Percentiles rank a stretch among this genome's conserved stretches.
Conservation (phyloP, 2,329 filamentous ascomycete species). For the Talaromyces sp. region DNA sequence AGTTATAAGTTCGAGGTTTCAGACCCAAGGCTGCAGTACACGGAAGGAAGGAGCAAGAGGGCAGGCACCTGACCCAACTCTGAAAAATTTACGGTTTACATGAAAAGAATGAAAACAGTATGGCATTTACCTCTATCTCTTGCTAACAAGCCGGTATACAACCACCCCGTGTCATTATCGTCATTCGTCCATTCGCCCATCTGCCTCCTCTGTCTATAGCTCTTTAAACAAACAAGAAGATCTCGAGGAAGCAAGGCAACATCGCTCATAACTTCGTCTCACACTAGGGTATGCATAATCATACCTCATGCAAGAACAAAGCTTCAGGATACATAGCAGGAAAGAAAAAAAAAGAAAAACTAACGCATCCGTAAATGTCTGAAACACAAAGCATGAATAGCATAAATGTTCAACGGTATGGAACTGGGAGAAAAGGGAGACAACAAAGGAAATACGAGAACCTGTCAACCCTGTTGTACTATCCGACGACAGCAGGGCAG, state of each 20-base stretch:
- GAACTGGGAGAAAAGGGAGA: constrained; percentile 5
- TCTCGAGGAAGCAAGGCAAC: constrained; percentile 28
- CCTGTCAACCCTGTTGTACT: constrained; percentile 4
- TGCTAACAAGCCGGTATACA: constrained; percentile 29
- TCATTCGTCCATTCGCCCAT: constrained; percentile 28
- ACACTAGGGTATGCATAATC: constrained; percentile 35
- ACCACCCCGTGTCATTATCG: constrained; percentile 32
- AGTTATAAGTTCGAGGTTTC: neutral
- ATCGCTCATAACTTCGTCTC: constrained; percentile 38
- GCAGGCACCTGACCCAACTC: neutral
- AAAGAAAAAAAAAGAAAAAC: constrained; percentile 20
- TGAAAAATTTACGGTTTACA: neutral
- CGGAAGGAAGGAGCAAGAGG: constrained; percentile 8
- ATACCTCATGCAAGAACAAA: constrained; percentile 40
- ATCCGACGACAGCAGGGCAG: constrained; percentile 19
- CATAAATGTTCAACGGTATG: constrained; percentile 23
- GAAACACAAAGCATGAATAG: constrained; percentile 21
- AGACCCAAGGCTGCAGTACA: neutral
- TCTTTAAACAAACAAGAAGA: constrained; percentile 20
- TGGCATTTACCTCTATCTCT: constrained; percentile 38
- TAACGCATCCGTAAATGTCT: constrained; percentile 27
- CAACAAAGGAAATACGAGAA: constrained; percentile 15
- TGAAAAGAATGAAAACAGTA: constrained; percentile 20
- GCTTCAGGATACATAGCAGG: constrained; percentile 32
- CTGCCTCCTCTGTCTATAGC: constrained; percentile 24